Conservation (phyloP, 331 rosid species). For the Dryas integrifolia region DNA sequence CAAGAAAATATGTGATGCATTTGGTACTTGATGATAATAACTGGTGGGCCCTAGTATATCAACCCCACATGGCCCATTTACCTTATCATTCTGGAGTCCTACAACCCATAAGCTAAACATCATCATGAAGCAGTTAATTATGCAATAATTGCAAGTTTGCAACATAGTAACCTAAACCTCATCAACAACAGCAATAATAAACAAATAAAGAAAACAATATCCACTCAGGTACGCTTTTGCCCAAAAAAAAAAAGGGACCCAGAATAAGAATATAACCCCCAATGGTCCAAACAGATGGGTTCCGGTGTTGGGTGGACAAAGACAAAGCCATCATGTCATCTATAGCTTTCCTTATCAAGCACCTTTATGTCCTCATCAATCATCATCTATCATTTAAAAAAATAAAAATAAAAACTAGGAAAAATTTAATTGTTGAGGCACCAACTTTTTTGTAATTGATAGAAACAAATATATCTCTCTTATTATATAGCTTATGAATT, state of each 20-base stretch:
- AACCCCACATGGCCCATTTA: conserved; percentile 26
- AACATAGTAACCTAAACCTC: conserved; percentile 31
- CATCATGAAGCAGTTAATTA: conserved; percentile 37
- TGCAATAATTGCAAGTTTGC: conserved; percentile 41
- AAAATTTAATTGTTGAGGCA: conserved; percentile 42
- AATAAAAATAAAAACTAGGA: conserved; percentile 11
- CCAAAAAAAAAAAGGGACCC: conserved; percentile 9
- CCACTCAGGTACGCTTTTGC: conserved; percentile 10
- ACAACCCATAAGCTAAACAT: conserved; percentile 45
- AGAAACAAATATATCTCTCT: conserved; percentile 34
- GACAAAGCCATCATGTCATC: conserved; percentile 52
- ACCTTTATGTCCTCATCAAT: conserved; percentile 80
- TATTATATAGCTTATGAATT: conserved; percentile 17
- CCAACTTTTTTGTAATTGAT: conserved; percentile 55
- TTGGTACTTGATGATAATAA: conserved; percentile 29
- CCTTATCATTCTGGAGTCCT: conserved; percentile 37
- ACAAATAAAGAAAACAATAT: neutral
- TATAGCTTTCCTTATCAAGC: conserved; percentile 37
- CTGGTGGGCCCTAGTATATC: conserved; percentile 34
- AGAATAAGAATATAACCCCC: conserved; percentile 24
- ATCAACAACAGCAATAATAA: neutral
- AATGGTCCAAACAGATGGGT: conserved; percentile 40
- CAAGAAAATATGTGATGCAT: conserved; percentile 16
- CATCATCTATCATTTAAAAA: conserved; percentile 45
- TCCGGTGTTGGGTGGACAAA: conserved; percentile 37